These are phyloP conservation scores for Zygosaccharomyces rouxii DNA, from an alignment of 805 yeast species.

Conservation along the genomic window DNA sequence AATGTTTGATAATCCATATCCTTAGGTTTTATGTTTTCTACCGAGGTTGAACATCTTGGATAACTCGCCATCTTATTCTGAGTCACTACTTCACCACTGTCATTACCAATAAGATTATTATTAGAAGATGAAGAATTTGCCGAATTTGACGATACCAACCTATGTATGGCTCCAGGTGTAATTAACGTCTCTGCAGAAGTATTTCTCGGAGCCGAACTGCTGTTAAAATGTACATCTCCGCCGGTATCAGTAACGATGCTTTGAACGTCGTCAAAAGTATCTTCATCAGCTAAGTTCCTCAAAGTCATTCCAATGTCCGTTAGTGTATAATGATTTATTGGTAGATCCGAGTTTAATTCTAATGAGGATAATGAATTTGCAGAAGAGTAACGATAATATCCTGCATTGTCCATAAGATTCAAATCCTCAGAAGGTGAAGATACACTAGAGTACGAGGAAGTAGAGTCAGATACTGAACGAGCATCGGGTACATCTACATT, in stretches of 20 bases:
- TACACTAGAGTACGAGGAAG: conserved; percentile 19
- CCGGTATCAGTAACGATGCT: conserved; percentile 23
- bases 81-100: not conserved
- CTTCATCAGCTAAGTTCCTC: conserved; percentile 3
- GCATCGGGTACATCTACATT: not conserved
- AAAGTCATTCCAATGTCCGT: not conserved
- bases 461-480: conserved; percentile 7
- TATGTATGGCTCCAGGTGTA: conserved; percentile 11
- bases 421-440: conserved; percentile 21
- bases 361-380: conserved; percentile 12
- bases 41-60: not conserved
- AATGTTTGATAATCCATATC: conserved; percentile 27
- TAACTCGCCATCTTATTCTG: not conserved
- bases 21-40: conserved; percentile 6
- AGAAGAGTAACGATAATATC: conserved; percentile 7
- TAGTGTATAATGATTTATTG: conserved; percentile 2
- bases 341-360: conserved; percentile 5
- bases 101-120: not conserved
- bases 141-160: conserved; percentile 10
- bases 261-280: conserved; percentile 19
- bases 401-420: conserved; percentile 11
- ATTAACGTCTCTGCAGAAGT: conserved; percentile 21
- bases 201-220: conserved; percentile 8
- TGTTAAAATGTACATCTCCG: conserved; percentile 4
- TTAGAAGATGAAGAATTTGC: conserved; percentile 4